These are phyloP conservation scores for Bothriochloa decipiens DNA, from an alignment of 176 grass and related monocot genomes.

Conservation along the genomic window DNA sequence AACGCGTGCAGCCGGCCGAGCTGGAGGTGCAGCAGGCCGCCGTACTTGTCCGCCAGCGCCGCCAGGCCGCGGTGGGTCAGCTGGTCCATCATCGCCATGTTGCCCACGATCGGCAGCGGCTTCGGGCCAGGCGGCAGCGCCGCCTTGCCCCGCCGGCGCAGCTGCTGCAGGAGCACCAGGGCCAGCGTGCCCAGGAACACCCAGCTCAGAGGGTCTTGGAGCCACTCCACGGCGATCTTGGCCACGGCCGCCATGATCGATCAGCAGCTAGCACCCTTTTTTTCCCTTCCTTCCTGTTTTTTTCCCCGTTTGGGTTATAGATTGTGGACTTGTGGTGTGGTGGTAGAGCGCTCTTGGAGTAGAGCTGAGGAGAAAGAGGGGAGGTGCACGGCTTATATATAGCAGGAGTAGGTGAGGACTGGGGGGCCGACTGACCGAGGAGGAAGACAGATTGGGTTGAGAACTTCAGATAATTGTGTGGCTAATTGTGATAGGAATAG, in stretches of 20 bases:
- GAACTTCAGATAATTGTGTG: background rate
- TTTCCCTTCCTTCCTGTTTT: background rate
- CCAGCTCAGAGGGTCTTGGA: constrained; percentile 58
- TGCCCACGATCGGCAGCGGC: constrained; percentile 76
- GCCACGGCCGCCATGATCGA: background rate
- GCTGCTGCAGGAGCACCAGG: constrained; percentile 45
- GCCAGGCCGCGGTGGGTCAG: constrained; percentile 93
- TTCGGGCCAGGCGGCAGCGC: constrained; percentile 79
- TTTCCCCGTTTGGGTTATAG: background rate
- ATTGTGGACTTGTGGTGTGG: constrained; percentile 1
- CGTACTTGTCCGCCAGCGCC: constrained; percentile 64
- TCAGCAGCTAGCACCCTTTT: background rate
- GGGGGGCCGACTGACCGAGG: background rate
- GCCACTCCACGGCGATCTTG: constrained; percentile 57
- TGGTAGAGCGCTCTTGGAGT: constrained; percentile 39
- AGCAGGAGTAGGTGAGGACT: constrained; percentile 13
- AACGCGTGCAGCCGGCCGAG: constrained; percentile 67
- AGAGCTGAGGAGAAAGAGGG: constrained; percentile 40
- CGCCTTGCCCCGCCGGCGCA: constrained; percentile 30
- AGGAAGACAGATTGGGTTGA: constrained; percentile 10
- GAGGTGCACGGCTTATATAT: constrained; percentile 42
- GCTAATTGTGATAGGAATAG: background rate
- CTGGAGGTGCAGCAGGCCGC: constrained; percentile 68
- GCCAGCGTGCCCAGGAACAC: constrained; percentile 45
- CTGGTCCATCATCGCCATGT: constrained; percentile 97